phyloP scores from a whole-genome alignment of 352 stramenopile genomes.

The Phytophthora sansomeana region DNA sequence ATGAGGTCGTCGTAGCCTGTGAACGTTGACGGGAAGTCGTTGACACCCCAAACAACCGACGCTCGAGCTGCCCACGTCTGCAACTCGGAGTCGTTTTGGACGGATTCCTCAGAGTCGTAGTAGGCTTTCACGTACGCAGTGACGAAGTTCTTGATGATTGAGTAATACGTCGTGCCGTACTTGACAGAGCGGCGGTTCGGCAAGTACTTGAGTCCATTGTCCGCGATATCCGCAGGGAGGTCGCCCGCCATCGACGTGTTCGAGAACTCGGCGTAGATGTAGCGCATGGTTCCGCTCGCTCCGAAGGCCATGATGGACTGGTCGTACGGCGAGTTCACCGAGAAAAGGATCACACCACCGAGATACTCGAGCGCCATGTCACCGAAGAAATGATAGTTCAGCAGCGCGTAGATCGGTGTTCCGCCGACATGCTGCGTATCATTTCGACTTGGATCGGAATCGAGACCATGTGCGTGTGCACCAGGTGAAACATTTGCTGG shows the following conservation, averaged over 20 bases:
- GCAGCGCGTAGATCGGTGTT: slow-evolving; percentile 48
- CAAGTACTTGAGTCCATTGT: slow-evolving; percentile 31
- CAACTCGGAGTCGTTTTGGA: slow-evolving; percentile 43
- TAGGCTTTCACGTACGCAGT: slow-evolving; percentile 39
- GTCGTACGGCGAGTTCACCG: slow-evolving; percentile 32
- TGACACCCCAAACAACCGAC: slow-evolving; percentile 32
- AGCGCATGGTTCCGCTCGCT: slow-evolving; percentile 41
- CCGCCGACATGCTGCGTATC: slow-evolving; percentile 40
- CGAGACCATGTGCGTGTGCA: slow-evolving; percentile 38
- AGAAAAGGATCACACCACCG: slow-evolving; percentile 28
- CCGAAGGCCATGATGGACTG: slow-evolving; percentile 43
- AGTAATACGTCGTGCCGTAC: slow-evolving; percentile 39
- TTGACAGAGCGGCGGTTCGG: slow-evolving; percentile 37
- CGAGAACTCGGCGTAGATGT: slow-evolving; percentile 32
- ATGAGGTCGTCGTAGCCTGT: slow-evolving; percentile 27
- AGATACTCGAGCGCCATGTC: slow-evolving; percentile 47
- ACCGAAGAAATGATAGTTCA: slow-evolving; percentile 46
- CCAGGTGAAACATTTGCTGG: slow-evolving; percentile 38
- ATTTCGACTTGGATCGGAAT: slow-evolving; percentile 57
- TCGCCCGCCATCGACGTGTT: slow-evolving; percentile 25
- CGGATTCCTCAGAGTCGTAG: slow-evolving; percentile 35
- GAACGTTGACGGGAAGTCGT: slow-evolving; percentile 39
- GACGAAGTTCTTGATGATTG: slow-evolving; percentile 43
- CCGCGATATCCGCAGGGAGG: slow-evolving; percentile 26
- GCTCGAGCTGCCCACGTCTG: slow-evolving; percentile 45